Base-by-base conservation (phyloP, 176 grass and related monocot species). In the Secale cereale region DNA sequence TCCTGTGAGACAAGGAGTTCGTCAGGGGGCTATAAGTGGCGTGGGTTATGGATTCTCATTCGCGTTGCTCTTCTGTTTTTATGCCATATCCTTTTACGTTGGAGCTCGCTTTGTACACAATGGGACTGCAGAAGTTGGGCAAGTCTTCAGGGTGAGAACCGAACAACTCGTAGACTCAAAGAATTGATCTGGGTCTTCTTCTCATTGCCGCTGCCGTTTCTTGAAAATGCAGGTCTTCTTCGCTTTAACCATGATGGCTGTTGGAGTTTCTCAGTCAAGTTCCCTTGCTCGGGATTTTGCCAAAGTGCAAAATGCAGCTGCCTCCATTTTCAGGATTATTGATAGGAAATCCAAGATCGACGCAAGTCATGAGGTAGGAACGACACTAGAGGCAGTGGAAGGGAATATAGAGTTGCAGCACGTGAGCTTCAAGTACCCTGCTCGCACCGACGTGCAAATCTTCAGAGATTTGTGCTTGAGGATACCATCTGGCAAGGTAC, bases 391-490 rank as follows among this genome's bases (percentile, higher is more conserved):
- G 15, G 54, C 40, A 43, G 73, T 96, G 43, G 75, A 79, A 66
- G 94, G 91, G 15, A 79, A 93, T 40, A 87, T 93, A 65, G 91
- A 93, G 81, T 84, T 96, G 19, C 73, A 89, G 61, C 80, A 93
- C 70, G 81, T 93, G 65, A 74, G 76, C 82, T 93, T 96, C 68
- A 92, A 81, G 67, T 96, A 96, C 70, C 94, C 89, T 37, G 84
- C 81, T 75, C 81, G 94, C 19, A 79, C 60, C 5, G 76, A 96
- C 70, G 86, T 93, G 20, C 86, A 93, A 57, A 93, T 96, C 35
- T 96, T 96, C 32, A 89, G 70, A 81, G 88, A 96, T 70, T 85
- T 96, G 41, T 93, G 94, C 81, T 85, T 96, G 91, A 89, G 60
- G 52, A 89, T 96, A 50, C 91, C 83, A 11, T 72, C 78, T 59